A percentile compares a stretch with the other conserved stretches of the same genome.
phyloP scores from a whole-genome alignment of 2,329 filamentous ascomycete genomes.

The Didymella pinodella region DNA sequence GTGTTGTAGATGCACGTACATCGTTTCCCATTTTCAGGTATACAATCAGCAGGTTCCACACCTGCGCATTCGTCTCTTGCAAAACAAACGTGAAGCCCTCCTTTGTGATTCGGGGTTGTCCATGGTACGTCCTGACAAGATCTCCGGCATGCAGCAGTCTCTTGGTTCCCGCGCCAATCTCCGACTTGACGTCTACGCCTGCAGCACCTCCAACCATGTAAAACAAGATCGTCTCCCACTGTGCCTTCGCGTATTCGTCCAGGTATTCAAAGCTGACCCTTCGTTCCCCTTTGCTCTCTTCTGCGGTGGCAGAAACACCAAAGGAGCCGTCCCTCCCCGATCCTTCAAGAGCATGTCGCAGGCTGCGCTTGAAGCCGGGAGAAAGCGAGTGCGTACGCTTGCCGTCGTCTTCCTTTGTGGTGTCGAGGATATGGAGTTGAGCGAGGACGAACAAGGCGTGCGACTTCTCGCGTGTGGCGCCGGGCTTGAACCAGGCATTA shows the following conservation, averaged over 20 bases:
- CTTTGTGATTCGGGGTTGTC: slow-evolving; percentile 79
- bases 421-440: slow-evolving; percentile 82
- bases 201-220: slow-evolving; percentile 87
- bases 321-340: slow-evolving; percentile 87
- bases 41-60: slow-evolving; percentile 92
- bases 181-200: slow-evolving; percentile 51
- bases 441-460: slow-evolving; percentile 82
- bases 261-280: slow-evolving; percentile 75
- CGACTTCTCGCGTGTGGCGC: slow-evolving; percentile 77
- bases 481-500: slow-evolving; percentile 83
- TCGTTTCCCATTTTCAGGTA: slow-evolving; percentile 86
- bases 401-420: slow-evolving; percentile 63
- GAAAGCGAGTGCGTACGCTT: slow-evolving; percentile 78
- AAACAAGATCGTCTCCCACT: slow-evolving; percentile 96
- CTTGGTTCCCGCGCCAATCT: slow-evolving; percentile 72
- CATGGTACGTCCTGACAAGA: slow-evolving; percentile 71
- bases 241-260: slow-evolving; percentile 83
- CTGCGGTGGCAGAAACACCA: slow-evolving; percentile 77
- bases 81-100: slow-evolving; percentile 93
- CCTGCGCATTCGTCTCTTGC: slow-evolving; percentile 94
- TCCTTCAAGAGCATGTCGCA: slow-evolving; percentile 87
- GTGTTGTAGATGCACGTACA: slow-evolving; percentile 44
- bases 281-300: slow-evolving; percentile 67
- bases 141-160: slow-evolving; percentile 80
- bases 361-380: slow-evolving; percentile 80